A percentile compares a stretch with the other conserved stretches of the same genome.
Conservation (phyloP, 306 rosid species). For the Mucuna pruriens region DNA sequence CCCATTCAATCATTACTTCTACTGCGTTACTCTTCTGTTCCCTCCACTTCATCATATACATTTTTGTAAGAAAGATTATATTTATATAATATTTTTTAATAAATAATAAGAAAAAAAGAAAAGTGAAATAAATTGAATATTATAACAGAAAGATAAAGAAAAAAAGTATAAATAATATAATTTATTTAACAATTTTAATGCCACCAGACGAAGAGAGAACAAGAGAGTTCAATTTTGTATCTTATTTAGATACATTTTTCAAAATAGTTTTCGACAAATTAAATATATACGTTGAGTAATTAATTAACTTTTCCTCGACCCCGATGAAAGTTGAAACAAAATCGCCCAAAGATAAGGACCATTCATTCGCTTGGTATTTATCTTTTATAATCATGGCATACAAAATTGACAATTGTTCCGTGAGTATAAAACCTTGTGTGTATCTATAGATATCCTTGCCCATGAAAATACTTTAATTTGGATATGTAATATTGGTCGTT, state of each 20-base stretch:
- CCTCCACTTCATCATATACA: neutral
- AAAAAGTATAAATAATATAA: too few relatives aligned
- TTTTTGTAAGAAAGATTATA: neutral
- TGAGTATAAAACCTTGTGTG: neutral
- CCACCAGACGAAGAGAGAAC: too few relatives aligned
- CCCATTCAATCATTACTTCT: neutral
- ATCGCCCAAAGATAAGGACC: neutral
- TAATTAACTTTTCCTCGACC: too few relatives aligned
- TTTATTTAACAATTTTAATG: too few relatives aligned
- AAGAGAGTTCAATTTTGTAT: too few relatives aligned
- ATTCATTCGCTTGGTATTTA: neutral
- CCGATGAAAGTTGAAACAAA: neutral
- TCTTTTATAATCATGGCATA: neutral
- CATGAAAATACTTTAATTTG: neutral
- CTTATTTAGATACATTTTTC: too few relatives aligned
- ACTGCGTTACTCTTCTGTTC: neutral
- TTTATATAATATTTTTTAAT: neutral
- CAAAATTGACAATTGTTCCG: constrained; percentile 4
- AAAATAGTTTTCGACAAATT: too few relatives aligned
- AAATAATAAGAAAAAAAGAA: neutral
- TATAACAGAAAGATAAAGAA: neutral
- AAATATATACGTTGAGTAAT: too few relatives aligned
- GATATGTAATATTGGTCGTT: neutral
- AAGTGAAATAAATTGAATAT: too few relatives aligned
- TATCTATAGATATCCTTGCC: neutral